Evolutionary conservation across 1,284 basidiomycete species (phyloP).

Genomic region (Sphaerobolus stellatus): DNA sequence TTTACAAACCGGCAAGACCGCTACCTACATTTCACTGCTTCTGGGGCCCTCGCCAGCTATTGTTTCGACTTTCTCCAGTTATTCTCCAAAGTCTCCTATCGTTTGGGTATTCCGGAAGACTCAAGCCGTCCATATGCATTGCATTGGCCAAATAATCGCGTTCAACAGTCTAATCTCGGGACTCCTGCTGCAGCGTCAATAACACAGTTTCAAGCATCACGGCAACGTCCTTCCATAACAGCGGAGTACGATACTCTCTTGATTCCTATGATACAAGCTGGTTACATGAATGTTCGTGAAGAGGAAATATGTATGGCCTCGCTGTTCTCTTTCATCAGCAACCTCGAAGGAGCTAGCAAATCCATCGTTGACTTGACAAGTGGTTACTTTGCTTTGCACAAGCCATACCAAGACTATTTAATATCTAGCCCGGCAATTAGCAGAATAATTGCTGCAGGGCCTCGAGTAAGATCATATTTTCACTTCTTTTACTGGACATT

Average conservation of each 20-base stretch:
- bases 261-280: constrained; percentile 83
- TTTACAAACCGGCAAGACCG: constrained; percentile 95
- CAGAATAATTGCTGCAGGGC: constrained; percentile 82
- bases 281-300: constrained; percentile 79
- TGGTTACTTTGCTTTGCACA: constrained; percentile 92
- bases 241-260: constrained; percentile 53
- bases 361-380: constrained; percentile 79
- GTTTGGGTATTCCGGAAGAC: constrained; percentile 35
- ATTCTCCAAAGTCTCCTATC: constrained; percentile 76
- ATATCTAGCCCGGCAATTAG: constrained; percentile 64
- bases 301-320: constrained; percentile 67
- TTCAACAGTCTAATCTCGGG: constrained; percentile 63
- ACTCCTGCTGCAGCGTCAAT: constrained; percentile 48
- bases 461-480: constrained; percentile 54
- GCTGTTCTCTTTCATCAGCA: constrained; percentile 52
- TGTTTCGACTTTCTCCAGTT: constrained; percentile 77
- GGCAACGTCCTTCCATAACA: constrained; percentile 23
- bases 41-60: constrained; percentile 74
- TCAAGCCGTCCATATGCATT: constrained; percentile 36
- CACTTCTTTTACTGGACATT: constrained; percentile 2
- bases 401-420: constrained; percentile 77
- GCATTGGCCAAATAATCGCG: constrained; percentile 55
- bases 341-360: constrained; percentile 9
- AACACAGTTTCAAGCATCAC: constrained; percentile 49
- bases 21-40: constrained; percentile 75